Percentiles rank a stretch among this genome's conserved stretches.
phyloP scores from a whole-genome alignment of 139 green algal genomes.

The Chlorella sp. region DNA sequence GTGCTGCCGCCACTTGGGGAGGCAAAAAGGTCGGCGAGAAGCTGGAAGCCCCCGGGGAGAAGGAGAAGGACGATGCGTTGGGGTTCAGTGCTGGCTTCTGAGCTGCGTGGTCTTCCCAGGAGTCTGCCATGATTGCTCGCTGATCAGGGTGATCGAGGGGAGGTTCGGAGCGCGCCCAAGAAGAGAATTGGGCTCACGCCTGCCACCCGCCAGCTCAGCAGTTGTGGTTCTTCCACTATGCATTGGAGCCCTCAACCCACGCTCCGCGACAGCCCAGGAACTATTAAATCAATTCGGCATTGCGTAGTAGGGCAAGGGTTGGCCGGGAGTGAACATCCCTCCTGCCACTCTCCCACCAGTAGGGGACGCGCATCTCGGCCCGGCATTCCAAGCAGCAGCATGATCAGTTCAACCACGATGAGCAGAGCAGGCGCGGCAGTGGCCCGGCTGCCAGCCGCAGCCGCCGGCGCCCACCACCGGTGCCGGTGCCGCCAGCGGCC shows the following conservation, averaged over 20 bases:
- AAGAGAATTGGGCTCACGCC: not conserved
- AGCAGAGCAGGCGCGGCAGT: not conserved
- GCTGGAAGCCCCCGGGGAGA: slow-evolving; percentile 66
- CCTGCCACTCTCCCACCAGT: too few relatives aligned
- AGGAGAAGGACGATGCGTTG: slow-evolving; percentile 67
- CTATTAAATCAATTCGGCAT: too few relatives aligned
- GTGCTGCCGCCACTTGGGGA: slow-evolving; percentile 5
- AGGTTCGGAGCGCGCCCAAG: not conserved
- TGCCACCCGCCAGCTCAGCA: too few relatives aligned
- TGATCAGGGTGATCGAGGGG: not conserved
- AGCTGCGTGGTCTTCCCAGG: slow-evolving; percentile 53
- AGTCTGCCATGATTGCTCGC: slow-evolving; percentile 5
- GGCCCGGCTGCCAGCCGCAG: not conserved
- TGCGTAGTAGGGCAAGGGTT: too few relatives aligned
- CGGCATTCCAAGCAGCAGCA: too few relatives aligned
- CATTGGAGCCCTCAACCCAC: too few relatives aligned
- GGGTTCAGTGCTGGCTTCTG: slow-evolving; percentile 52
- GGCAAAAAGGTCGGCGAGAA: slow-evolving; percentile 53
- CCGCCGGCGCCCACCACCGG: not conserved
- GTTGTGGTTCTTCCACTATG: too few relatives aligned
- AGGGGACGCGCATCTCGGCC: too few relatives aligned
- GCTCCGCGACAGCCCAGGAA: too few relatives aligned
- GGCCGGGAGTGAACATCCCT: too few relatives aligned
- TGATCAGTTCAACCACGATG: too few relatives aligned
- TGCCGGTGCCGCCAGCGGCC: not conserved